Percentiles rank a stretch among this genome's conserved stretches.
phyloP scores from a whole-genome alignment of 2,329 filamentous ascomycete species.

The Phoma sp. region DNA sequence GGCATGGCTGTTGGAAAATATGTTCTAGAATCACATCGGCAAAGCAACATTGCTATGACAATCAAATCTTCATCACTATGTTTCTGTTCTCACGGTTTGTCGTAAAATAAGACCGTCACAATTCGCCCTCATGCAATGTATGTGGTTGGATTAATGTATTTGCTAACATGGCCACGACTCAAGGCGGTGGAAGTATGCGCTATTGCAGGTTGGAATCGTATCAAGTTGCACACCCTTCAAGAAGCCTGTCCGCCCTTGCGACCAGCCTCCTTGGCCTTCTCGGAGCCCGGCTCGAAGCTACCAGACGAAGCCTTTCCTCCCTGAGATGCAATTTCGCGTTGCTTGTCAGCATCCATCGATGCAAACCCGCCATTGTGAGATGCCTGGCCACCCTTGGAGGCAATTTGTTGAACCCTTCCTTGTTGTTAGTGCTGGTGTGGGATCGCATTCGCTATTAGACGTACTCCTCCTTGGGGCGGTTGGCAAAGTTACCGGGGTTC shows the following conservation, averaged over 20 bases:
- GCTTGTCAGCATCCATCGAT: constrained; percentile 44
- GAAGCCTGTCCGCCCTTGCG: constrained; percentile 56
- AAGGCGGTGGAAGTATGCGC: neutral
- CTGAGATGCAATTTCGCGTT: constrained; percentile 61
- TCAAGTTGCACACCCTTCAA: neutral
- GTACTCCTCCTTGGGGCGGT: constrained; percentile 54
- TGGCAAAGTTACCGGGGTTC: constrained; percentile 59
- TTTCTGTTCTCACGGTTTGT: neutral
- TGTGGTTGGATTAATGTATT: neutral
- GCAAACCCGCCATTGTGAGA: constrained; percentile 48
- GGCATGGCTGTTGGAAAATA: neutral
- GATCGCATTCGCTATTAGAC: too few relatives aligned
- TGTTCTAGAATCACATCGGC: neutral
- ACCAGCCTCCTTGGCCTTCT: constrained; percentile 61
- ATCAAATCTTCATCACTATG: neutral
- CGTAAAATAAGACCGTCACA: neutral
- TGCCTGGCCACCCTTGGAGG: constrained; percentile 53
- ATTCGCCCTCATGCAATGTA: neutral
- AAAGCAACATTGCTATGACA: constrained; percentile 10
- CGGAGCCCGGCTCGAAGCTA: constrained; percentile 61
- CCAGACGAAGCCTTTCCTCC: constrained; percentile 62
- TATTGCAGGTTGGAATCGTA: neutral
- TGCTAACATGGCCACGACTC: neutral
- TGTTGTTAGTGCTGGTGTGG: too few relatives aligned
- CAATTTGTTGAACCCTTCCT: constrained; percentile 49